A percentile compares a stretch with the other conserved stretches of the same genome.
These are phyloP conservation scores for Penicillium psychrosexuale DNA, from an alignment of 2,329 filamentous ascomycete genomes.

Conservation along the genomic window DNA sequence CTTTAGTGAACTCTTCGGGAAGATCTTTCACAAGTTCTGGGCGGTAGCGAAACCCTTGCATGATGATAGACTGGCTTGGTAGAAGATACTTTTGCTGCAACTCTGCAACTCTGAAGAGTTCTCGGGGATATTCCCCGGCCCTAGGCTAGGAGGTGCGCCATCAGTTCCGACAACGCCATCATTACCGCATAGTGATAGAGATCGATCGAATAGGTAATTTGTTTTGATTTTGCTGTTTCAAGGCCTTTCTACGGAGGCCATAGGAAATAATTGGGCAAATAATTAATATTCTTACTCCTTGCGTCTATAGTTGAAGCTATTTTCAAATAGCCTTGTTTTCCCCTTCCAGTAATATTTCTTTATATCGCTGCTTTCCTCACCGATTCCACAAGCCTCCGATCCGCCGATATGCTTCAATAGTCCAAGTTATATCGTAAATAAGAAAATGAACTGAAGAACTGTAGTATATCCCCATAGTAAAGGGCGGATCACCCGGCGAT, in stretches of 20 bases:
- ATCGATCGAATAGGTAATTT: background rate
- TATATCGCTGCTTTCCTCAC: background rate
- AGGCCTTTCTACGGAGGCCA: background rate
- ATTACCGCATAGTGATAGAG: slow-evolving; percentile 18
- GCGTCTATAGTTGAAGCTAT: slow-evolving; percentile 1
- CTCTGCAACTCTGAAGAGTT: background rate
- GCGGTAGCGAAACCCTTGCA: slow-evolving; percentile 17
- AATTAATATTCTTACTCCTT: slow-evolving; percentile 1
- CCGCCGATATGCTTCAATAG: background rate
- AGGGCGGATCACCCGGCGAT: slow-evolving; percentile 5
- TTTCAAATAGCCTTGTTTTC: background rate
- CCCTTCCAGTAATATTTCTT: too few species aligned
- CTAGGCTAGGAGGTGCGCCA: background rate
- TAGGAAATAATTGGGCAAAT: slow-evolving; percentile 1
- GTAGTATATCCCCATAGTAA: background rate
- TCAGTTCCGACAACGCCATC: slow-evolving; percentile 15
- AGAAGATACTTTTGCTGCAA: background rate
- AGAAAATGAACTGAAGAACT: background rate
- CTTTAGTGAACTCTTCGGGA: slow-evolving; percentile 67
- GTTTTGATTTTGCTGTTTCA: background rate
- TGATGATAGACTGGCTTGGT: background rate
- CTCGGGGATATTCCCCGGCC: background rate
- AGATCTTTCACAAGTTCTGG: slow-evolving; percentile 37
- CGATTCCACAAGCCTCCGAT: too few species aligned
- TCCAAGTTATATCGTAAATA: background rate